phyloP scores from a whole-genome alignment of 208 protist genomes.

The Leishmania tropica region DNA sequence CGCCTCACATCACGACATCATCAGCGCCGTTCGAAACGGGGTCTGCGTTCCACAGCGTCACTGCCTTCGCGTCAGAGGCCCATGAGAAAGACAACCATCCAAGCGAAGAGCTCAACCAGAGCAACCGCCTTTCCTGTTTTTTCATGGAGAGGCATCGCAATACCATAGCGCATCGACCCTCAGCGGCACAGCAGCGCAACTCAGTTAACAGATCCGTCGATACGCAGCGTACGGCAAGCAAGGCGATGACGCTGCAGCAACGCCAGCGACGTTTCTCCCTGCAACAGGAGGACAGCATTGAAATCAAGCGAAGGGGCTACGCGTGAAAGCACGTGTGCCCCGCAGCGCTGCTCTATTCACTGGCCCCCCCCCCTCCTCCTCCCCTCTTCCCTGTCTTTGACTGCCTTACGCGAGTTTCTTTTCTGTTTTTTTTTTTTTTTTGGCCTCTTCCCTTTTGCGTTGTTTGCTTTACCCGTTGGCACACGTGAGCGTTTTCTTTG shows the following conservation, averaged over 20 bases:
- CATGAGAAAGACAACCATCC: neutral
- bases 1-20: neutral
- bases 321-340: neutral
- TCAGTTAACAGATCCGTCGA: neutral
- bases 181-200: neutral
- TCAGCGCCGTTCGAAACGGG: neutral
- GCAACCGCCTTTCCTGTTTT: neutral
- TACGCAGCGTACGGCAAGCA: neutral
- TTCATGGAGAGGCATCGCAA: neutral
- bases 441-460: neutral
- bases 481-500: neutral
- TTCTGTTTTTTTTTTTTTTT: conserved; percentile 5
- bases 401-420: neutral
- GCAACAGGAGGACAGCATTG: neutral
- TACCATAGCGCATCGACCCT: neutral
- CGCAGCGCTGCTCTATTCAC: too few relatives aligned
- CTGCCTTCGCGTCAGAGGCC: neutral
- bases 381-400: neutral
- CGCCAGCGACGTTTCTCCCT: neutral
- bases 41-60: neutral
- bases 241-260: neutral
- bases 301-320: conserved; percentile 2
- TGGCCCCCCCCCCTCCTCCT: neutral
- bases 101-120: neutral
- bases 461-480: neutral